Percentiles rank a stretch among this genome's conserved stretches.
These are phyloP conservation scores for Plasmodium ovale DNA, from an alignment of 169 alveolate genomes.

Conservation along the genomic window DNA sequence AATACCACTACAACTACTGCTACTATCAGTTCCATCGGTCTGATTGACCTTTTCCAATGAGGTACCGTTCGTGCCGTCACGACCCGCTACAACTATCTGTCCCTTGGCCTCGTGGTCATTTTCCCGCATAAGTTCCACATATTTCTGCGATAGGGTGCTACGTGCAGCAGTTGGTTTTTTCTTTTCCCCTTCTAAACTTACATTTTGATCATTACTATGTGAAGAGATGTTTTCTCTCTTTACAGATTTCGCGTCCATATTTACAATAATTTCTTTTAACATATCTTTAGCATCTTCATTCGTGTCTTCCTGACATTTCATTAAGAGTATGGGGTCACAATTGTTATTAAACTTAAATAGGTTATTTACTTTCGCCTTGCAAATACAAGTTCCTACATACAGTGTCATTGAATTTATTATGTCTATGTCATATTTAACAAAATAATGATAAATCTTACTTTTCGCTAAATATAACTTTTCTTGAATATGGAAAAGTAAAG, in stretches of 20 bases:
- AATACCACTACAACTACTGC: not conserved
- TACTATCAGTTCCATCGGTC: not conserved
- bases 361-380: constrained; percentile 70
- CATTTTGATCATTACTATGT: not conserved
- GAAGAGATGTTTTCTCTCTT: constrained; percentile 10
- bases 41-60: not conserved
- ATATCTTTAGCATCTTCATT: constrained; percentile 16
- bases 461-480: constrained; percentile 47
- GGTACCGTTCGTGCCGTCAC: not conserved
- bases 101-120: constrained; percentile 3
- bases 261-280: constrained; percentile 27
- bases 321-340: constrained; percentile 53
- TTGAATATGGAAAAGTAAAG: constrained; percentile 41
- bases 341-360: constrained; percentile 50
- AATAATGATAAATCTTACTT: constrained; percentile 44
- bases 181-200: not conserved
- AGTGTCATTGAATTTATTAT: constrained; percentile 52
- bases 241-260: constrained; percentile 1
- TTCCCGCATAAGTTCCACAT: constrained; percentile 61
- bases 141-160: constrained; percentile 23
- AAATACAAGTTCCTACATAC: constrained; percentile 66
- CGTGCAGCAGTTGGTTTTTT: not conserved
- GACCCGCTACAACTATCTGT: not conserved
- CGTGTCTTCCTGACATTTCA: constrained; percentile 7
- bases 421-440: constrained; percentile 57